These are phyloP conservation scores for Gentiana macrophylla DNA, from an alignment of 257 asterid genomes.

Conservation along the genomic window DNA sequence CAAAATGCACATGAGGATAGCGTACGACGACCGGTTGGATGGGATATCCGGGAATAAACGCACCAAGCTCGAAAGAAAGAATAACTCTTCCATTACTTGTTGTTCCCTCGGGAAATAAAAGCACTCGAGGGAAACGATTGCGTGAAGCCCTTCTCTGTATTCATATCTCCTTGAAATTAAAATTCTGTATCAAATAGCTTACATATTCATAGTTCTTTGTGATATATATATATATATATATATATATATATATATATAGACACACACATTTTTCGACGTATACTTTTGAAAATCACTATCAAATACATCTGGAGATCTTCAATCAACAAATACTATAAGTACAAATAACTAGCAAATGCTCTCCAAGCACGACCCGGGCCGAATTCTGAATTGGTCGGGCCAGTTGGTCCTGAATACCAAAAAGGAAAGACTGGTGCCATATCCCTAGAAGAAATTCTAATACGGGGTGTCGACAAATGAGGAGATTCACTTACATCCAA, in stretches of 20 bases:
- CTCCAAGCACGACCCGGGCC: no score
- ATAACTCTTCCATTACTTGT: conserved; percentile 93
- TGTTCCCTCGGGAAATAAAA: conserved; percentile 99
- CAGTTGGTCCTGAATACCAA: no score
- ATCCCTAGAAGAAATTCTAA: no score
- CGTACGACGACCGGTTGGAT: conserved; percentile 88
- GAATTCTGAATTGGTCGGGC: no score
- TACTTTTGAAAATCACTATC: conserved; percentile 3
- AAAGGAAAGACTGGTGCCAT: no score
- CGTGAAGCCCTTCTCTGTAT: conserved; percentile 97
- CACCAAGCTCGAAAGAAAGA: conserved; percentile 94
- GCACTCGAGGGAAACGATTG: conserved; percentile 76
- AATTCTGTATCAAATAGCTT: conserved; percentile 94
- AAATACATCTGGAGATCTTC: not conserved
- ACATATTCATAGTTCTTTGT: conserved; percentile 35
- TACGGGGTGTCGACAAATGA: no score
- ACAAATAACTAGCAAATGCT: no score
- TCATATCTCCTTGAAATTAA: conserved; percentile 66
- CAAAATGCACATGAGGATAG: conserved; percentile 92
- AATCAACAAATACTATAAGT: no score
- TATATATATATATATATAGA: not conserved
- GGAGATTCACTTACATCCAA: no score
- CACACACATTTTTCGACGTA: conserved; percentile 11
- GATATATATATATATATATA: not conserved
- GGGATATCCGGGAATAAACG: conserved; percentile 89